A percentile compares a stretch with the other conserved stretches of the same genome.
Conservation (phyloP, 164 flowering plant genomes). For the Aristolochia californica region DNA sequence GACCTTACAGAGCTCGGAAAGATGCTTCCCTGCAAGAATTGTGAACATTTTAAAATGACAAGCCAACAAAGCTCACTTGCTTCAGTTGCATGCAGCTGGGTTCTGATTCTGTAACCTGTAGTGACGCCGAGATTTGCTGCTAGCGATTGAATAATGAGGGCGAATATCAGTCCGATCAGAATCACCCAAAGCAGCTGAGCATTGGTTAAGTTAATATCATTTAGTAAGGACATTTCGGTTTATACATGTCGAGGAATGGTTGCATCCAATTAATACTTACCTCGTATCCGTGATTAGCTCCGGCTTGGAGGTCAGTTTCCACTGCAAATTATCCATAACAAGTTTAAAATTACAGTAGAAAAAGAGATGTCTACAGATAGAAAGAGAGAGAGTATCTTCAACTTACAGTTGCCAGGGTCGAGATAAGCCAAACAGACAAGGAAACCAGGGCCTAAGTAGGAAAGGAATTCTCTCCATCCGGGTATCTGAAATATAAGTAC, state of each 20-base stretch:
- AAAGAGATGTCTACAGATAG: too few species aligned
- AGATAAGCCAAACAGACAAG: conserved; percentile 69
- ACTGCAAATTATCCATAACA: conserved; percentile 26
- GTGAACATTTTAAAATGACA: neutral
- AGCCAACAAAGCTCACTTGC: too few species aligned
- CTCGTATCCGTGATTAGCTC: conserved; percentile 66
- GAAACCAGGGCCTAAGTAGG: conserved; percentile 70
- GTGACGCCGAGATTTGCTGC: conserved; percentile 88
- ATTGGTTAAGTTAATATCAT: too few species aligned
- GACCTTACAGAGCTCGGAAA: conserved; percentile 57
- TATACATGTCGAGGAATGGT: too few species aligned
- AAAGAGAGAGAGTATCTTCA: conserved; percentile 5
- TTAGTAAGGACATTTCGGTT: too few species aligned
- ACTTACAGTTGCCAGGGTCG: conserved; percentile 67
- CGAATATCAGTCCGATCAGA: conserved; percentile 64
- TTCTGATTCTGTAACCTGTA: conserved; percentile 36
- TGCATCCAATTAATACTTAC: conserved; percentile 14
- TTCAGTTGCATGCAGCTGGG: too few species aligned
- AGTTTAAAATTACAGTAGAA: neutral
- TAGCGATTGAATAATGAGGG: conserved; percentile 75
- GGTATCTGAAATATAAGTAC: conserved; percentile 18
- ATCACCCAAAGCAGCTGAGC: conserved; percentile 82
- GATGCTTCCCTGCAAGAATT: conserved; percentile 47
- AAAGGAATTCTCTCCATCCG: conserved; percentile 45
- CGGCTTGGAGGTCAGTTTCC: conserved; percentile 82